These are phyloP conservation scores for Xylaria longipes DNA, from an alignment of 495 filamentous ascomycete species.

Conservation along the genomic window DNA sequence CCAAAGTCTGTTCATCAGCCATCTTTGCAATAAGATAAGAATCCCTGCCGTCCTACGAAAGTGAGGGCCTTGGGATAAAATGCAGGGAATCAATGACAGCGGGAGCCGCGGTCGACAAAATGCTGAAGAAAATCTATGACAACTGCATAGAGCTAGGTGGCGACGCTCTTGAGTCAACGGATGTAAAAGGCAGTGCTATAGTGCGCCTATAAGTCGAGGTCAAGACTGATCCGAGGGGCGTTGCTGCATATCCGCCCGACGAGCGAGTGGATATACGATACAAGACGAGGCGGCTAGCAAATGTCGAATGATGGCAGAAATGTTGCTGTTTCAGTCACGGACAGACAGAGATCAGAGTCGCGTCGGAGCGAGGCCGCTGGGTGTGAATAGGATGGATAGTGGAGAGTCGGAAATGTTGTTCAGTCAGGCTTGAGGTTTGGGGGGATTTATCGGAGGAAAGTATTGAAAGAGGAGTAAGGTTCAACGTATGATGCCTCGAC, in stretches of 20 bases:
- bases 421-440: neutral
- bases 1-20: conserved; percentile 67
- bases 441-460: neutral
- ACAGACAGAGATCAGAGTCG: neutral
- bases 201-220: conserved; percentile 29
- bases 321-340: neutral
- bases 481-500: neutral
- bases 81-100: neutral
- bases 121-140: conserved; percentile 45
- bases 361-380: conserved; percentile 1
- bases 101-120: conserved; percentile 51
- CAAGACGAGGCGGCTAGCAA: conserved; percentile 9
- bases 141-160: conserved; percentile 49
- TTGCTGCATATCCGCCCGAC: conserved; percentile 37
- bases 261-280: conserved; percentile 28
- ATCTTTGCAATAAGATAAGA: conserved; percentile 41
- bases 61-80: neutral
- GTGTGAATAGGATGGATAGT: neutral
- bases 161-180: conserved; percentile 20
- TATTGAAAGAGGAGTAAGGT: conserved; percentile 1
- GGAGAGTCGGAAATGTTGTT: neutral
- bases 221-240: conserved; percentile 26
- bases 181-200: conserved; percentile 23
- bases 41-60: neutral
- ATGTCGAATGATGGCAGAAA: neutral